Conservation (phyloP, 2,329 filamentous ascomycete genomes). For the Exophiala dermatitidis region DNA sequence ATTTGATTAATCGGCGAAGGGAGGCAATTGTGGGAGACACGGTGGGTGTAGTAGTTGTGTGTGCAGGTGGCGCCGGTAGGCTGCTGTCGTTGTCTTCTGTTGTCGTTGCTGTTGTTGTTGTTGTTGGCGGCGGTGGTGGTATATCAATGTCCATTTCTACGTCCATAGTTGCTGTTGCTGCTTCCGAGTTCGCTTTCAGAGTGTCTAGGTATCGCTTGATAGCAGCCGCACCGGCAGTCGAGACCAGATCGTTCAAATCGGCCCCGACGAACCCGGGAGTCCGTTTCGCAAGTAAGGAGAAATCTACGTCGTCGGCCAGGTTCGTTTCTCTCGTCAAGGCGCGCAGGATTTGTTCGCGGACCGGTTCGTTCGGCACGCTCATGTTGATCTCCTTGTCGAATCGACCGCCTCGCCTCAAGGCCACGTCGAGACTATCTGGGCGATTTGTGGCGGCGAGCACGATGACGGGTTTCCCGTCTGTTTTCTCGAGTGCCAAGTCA, state of each 20-base stretch:
- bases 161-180: constrained; percentile 28
- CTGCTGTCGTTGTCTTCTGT: constrained; percentile 46
- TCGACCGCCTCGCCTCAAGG: constrained; percentile 62
- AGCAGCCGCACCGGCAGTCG: constrained; percentile 58
- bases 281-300: constrained; percentile 64
- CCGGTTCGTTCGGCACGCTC: constrained; percentile 72
- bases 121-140: constrained; percentile 15
- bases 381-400: constrained; percentile 84
- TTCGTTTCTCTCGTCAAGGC: constrained; percentile 61
- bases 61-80: constrained; percentile 8
- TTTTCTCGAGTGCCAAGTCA: constrained; percentile 63
- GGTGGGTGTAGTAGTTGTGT: constrained; percentile 12
- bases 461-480: constrained; percentile 70
- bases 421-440: constrained; percentile 77
- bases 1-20: constrained; percentile 17
- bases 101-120: constrained; percentile 25
- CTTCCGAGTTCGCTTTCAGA: constrained; percentile 39
- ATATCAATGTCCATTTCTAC: constrained; percentile 47
- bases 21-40: constrained; percentile 17
- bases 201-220: constrained; percentile 54
- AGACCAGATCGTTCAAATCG: constrained; percentile 68
- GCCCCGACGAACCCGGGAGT: constrained; percentile 92
- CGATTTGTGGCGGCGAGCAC: constrained; percentile 87
- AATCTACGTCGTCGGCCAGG: constrained; percentile 64
- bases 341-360: constrained; percentile 69